phyloP scores from a whole-genome alignment of 352 stramenopile species.

The Pythium folliculosum region DNA sequence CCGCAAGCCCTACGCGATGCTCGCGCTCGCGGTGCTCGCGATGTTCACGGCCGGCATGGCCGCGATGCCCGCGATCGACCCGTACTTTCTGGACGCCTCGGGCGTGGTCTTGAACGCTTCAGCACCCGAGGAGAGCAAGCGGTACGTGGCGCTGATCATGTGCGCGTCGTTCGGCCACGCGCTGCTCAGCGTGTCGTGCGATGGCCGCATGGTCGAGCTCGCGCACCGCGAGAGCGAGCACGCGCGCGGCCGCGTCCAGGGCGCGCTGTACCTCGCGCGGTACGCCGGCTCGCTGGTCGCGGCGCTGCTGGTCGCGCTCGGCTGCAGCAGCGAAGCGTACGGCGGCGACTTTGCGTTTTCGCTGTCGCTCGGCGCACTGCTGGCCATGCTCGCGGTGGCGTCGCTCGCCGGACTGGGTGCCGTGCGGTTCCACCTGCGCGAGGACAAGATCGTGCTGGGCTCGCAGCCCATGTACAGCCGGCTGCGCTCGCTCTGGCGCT shows the following conservation, averaged over 20 bases:
- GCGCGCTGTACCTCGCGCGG: slow-evolving; percentile 2
- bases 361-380: slow-evolving; percentile 9
- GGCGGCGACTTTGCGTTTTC: slow-evolving; percentile 25
- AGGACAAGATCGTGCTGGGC: slow-evolving; percentile 6
- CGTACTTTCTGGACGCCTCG: not conserved
- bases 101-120: not conserved
- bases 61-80: slow-evolving; percentile 3
- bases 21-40: slow-evolving; percentile 18
- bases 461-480: slow-evolving; percentile 7
- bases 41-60: slow-evolving; percentile 15
- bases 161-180: slow-evolving; percentile 14
- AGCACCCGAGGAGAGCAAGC: not conserved
- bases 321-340: slow-evolving; percentile 19
- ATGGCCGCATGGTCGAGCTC: slow-evolving; percentile 27
- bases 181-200: slow-evolving; percentile 12
- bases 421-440: slow-evolving; percentile 8
- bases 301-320: slow-evolving; percentile 1
- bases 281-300: slow-evolving; percentile 18
- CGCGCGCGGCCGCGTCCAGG: slow-evolving; percentile 12
- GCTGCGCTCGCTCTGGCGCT: slow-evolving; percentile 16
- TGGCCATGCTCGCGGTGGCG: slow-evolving; percentile 3
- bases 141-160: slow-evolving; percentile 14
- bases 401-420: not conserved
- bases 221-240: slow-evolving; percentile 24
- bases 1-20: slow-evolving; percentile 32